These are phyloP conservation scores for Spatholobus suberectus DNA, from an alignment of 306 rosid species.

Conservation along the genomic window DNA sequence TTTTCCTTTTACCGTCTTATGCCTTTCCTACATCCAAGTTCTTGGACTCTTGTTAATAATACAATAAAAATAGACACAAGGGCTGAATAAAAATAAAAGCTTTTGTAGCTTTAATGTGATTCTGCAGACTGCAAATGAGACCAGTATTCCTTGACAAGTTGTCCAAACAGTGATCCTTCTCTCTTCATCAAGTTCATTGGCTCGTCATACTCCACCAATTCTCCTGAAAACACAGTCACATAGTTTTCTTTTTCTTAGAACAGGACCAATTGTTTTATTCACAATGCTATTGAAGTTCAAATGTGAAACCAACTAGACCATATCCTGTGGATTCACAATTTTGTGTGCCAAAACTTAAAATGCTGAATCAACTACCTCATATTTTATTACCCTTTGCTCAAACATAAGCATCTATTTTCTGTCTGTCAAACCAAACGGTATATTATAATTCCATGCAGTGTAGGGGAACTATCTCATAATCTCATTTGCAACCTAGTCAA, in stretches of 20 bases:
- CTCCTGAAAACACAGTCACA: slow-evolving; percentile 51
- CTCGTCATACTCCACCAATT: slow-evolving; percentile 70
- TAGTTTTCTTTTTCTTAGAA: slow-evolving; percentile 8
- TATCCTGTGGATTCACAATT: not conserved
- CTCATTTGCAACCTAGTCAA: not conserved
- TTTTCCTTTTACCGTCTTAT: too few species aligned
- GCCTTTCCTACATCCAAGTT: too few species aligned
- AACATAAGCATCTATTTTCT: not conserved
- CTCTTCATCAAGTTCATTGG: slow-evolving; percentile 61
- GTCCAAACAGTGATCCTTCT: slow-evolving; percentile 64
- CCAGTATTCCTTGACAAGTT: slow-evolving; percentile 76
- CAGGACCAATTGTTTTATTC: not conserved
- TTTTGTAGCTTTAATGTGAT: too few species aligned
- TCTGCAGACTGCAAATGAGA: slow-evolving; percentile 64
- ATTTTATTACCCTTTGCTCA: not conserved
- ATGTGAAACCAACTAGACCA: not conserved
- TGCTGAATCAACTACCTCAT: not conserved
- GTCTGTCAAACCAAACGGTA: not conserved
- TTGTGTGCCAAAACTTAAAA: not conserved
- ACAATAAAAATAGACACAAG: too few species aligned
- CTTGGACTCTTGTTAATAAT: too few species aligned
- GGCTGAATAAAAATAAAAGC: too few species aligned
- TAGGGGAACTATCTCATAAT: not conserved
- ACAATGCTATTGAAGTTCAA: not conserved
- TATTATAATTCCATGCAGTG: not conserved